A percentile compares a stretch with the other conserved stretches of the same genome.
phyloP scores from a whole-genome alignment of 257 asterid species.

The Apocynum venetum region DNA sequence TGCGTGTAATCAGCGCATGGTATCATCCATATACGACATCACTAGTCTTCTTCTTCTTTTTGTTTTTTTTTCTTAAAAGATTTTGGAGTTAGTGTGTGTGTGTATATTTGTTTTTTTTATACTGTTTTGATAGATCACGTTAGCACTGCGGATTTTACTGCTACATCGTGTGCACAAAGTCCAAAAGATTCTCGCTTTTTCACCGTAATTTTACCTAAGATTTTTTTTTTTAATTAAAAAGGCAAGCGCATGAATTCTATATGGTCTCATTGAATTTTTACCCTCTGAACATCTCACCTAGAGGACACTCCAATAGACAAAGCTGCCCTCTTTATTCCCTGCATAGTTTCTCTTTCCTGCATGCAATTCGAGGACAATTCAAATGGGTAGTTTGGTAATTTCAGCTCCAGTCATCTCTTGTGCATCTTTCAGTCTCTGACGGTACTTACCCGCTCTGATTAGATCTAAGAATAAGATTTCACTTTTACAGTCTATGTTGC shows the following conservation, averaged over 20 bases:
- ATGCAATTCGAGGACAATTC: neutral
- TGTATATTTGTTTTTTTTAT: neutral
- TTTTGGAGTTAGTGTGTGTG: neutral
- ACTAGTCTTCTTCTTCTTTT: neutral
- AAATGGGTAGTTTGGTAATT: slow-evolving; percentile 20
- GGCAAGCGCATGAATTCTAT: neutral
- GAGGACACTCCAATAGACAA: slow-evolving; percentile 1
- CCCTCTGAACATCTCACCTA: slow-evolving; percentile 5
- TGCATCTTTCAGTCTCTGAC: neutral
- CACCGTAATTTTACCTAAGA: slow-evolving; percentile 4
- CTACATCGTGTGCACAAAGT: slow-evolving; percentile 26
- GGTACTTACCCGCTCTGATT: neutral
- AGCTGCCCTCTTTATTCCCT: slow-evolving; percentile 2
- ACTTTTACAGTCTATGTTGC: neutral
- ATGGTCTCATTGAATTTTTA: neutral
- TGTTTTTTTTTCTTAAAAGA: neutral
- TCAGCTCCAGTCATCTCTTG: neutral
- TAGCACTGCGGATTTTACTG: slow-evolving; percentile 31
- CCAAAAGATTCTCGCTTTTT: slow-evolving; percentile 40
- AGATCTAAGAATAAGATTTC: slow-evolving; percentile 1
- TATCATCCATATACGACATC: slow-evolving; percentile 11
- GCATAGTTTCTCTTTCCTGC: neutral
- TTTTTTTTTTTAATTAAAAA: neutral
- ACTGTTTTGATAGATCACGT: slow-evolving; percentile 33
- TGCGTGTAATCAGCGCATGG: slow-evolving; percentile 38